Evolutionary conservation across 208 protist species (phyloP).

Genomic region (Acanthamoeba polyphaga): DNA sequence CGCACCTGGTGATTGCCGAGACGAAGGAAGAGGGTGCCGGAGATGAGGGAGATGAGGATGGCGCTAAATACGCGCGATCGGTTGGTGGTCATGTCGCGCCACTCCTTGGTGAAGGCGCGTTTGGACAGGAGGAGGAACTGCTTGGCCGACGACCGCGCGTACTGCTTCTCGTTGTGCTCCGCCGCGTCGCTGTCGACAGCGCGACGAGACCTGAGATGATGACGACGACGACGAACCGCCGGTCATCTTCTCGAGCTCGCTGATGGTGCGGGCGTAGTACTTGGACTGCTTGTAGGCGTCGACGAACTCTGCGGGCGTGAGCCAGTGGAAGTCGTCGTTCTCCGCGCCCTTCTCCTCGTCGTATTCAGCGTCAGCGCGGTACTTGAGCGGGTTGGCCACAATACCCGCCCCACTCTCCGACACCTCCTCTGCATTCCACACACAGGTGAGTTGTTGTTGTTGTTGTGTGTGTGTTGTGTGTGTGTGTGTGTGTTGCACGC

Average conservation of each 20-base stretch:
- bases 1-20: constrained; percentile 32
- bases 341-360: constrained; percentile 18
- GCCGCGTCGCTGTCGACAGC: neutral
- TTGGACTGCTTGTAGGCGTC: constrained; percentile 62
- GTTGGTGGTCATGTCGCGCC: constrained; percentile 1
- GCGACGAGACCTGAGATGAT: neutral
- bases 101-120: constrained; percentile 6
- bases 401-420: neutral
- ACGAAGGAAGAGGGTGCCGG: constrained; percentile 11
- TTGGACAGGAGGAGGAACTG: constrained; percentile 32
- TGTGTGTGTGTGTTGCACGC: neutral
- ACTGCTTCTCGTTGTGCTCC: neutral
- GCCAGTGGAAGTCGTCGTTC: constrained; percentile 55
- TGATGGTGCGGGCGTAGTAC: neutral
- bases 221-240: neutral
- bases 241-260: constrained; percentile 15
- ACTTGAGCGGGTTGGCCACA: constrained; percentile 28
- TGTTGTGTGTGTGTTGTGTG: neutral
- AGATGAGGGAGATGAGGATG: constrained; percentile 12
- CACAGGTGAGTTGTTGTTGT: neutral
- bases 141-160: neutral
- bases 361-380: neutral
- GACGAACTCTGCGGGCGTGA: constrained; percentile 53
- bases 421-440: constrained; percentile 48
- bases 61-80: constrained; percentile 8